Conservation (phyloP, 768 basidiomycete species). For the Pulveroboletus sp. region DNA sequence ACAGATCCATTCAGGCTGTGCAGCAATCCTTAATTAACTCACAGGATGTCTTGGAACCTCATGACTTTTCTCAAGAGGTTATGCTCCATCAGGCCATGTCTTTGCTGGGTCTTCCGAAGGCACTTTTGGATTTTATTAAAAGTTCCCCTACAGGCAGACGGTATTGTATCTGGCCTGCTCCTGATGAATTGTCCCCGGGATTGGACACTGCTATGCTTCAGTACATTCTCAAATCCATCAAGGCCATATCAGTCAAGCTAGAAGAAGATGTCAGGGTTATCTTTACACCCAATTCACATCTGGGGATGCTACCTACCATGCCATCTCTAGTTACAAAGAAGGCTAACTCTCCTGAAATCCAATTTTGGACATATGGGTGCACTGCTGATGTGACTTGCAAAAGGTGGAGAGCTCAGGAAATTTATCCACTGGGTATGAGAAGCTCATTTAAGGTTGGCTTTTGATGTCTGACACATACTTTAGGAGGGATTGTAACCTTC, state of each 20-base stretch:
- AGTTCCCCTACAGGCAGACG: slow-evolving; percentile 31
- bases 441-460: neutral
- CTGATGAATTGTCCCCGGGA: slow-evolving; percentile 27
- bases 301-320: slow-evolving; percentile 47
- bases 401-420: slow-evolving; percentile 61
- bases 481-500: slow-evolving; percentile 75
- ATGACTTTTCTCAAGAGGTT: slow-evolving; percentile 9
- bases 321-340: slow-evolving; percentile 49
- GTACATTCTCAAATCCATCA: slow-evolving; percentile 42
- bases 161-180: slow-evolving; percentile 50
- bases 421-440: slow-evolving; percentile 64
- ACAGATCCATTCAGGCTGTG: slow-evolving; percentile 11
- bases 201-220: slow-evolving; percentile 45
- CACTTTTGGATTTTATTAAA: slow-evolving; percentile 46
- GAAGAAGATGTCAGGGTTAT: slow-evolving; percentile 46
- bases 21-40: neutral
- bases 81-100: slow-evolving; percentile 24
- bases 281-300: slow-evolving; percentile 65
- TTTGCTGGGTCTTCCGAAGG: slow-evolving; percentile 46
- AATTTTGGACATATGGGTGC: slow-evolving; percentile 69
- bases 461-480: neutral
- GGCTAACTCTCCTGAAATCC: slow-evolving; percentile 42
- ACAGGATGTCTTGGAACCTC: neutral
- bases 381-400: slow-evolving; percentile 49
- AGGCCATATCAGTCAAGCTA: slow-evolving; percentile 37